Percentiles rank a stretch among this genome's conserved stretches.
These are phyloP conservation scores for Ogataea glucozyma DNA, from an alignment of 805 yeast species.

Conservation along the genomic window DNA sequence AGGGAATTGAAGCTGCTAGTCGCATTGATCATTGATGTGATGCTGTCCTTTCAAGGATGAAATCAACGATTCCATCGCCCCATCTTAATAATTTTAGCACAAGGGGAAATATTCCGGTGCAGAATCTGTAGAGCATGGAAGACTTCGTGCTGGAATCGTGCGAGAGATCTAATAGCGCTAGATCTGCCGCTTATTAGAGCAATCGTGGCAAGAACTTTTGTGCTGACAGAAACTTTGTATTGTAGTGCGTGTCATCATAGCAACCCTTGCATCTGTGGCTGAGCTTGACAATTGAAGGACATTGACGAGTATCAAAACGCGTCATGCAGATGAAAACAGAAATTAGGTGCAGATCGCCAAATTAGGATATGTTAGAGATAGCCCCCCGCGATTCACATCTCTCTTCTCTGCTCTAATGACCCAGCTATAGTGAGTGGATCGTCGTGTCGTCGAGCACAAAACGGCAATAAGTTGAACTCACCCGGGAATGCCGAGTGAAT, in stretches of 20 bases:
- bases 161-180: not conserved
- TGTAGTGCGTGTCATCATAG: not conserved
- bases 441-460: too few relatives aligned
- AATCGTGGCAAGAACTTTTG: too few relatives aligned
- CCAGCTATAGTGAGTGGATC: too few relatives aligned
- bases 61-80: too few relatives aligned
- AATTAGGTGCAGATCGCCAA: not conserved
- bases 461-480: too few relatives aligned
- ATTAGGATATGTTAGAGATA: conserved; percentile 1
- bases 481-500: too few relatives aligned
- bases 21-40: too few relatives aligned
- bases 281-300: not conserved
- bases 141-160: not conserved
- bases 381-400: not conserved
- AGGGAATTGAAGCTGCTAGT: too few relatives aligned
- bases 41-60: too few relatives aligned
- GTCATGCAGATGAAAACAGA: conserved; percentile 1
- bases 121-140: not conserved
- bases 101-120: conserved; percentile 1
- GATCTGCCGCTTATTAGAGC: not conserved
- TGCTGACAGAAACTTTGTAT: not conserved
- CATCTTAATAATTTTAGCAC: not conserved
- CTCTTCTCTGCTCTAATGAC: too few relatives aligned
- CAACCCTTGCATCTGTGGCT: not conserved
- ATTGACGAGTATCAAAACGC: conserved; percentile 4